Evolutionary conservation across 2,329 filamentous ascomycete genomes (phyloP), one percentile per base, ranked within the genome.

Genomic region (Dactylella cylindrospora): DNA sequence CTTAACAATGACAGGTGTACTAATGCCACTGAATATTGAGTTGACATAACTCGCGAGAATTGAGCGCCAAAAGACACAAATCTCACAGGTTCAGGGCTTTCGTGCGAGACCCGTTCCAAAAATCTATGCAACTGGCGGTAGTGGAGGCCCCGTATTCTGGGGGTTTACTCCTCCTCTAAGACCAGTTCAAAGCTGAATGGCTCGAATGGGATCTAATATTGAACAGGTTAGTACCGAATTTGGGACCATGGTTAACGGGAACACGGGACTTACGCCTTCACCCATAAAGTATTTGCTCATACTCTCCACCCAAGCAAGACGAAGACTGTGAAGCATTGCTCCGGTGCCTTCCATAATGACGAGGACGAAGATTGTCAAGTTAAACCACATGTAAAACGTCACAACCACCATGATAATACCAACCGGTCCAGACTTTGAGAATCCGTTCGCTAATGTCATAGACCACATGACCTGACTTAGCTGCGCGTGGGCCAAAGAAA

Each of bases 401-500:
- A 86, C 74, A 40, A 97, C 86, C 68, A 91, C 83, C 76, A 87
- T 84, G 68, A 95, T 79, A 41, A 91, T 83, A 52, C 90, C 90
- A 0, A 81, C 62, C 39, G 80, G 77, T 40, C 87, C 86, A 1
- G 77, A 78, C 68, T 79, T 81, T 19, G 76, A 75, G 57, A 98
- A 86, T 2, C 88, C 85, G 45, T 84, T 84, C 23, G 80, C 85
- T 44, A 98, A 79, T 1, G 93, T 98, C 93, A 98, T 98, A 70
- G 81, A 81, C 93, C 93, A 98, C 40, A 98, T 81, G 66, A 98
- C 93, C 66, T 90, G 86, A 41, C 89, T 95, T 62, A 98, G 84
- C 80, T 97, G 93, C 74, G 98, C 93, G 78, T 98, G 93, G 25
- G 93, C 93, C 61, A 98, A 84, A 1, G 93, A 98, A 69, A 98